A percentile compares a stretch with the other conserved stretches of the same genome.
Evolutionary conservation across 768 basidiomycete genomes (phyloP).

Genomic region (Termitomyces titanicus): DNA sequence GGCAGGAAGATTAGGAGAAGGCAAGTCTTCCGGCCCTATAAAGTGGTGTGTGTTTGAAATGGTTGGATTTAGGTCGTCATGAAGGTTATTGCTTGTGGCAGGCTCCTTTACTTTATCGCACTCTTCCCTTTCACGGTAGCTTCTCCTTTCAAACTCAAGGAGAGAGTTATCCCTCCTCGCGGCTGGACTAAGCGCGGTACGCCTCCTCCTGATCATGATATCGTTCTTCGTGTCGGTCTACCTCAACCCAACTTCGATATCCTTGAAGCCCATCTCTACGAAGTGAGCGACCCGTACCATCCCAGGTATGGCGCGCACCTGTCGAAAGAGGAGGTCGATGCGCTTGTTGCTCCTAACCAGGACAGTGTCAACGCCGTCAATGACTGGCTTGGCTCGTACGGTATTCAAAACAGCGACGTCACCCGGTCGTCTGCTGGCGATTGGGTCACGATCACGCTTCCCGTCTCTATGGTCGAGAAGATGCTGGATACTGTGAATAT

Average conservation of each 20-base stretch:
- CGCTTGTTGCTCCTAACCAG: constrained; percentile 54
- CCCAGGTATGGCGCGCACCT: constrained; percentile 50
- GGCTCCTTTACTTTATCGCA: constrained; percentile 8
- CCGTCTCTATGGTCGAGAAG: constrained; percentile 54
- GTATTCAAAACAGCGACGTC: constrained; percentile 42
- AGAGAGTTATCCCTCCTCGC: constrained; percentile 32
- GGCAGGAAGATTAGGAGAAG: neutral
- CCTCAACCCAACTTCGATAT: constrained; percentile 45
- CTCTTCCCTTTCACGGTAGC: constrained; percentile 3
- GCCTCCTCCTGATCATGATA: constrained; percentile 41
- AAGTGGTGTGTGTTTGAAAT: neutral
- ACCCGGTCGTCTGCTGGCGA: constrained; percentile 57
- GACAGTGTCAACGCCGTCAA: constrained; percentile 52
- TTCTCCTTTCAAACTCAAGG: constrained; percentile 27
- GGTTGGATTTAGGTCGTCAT: neutral
- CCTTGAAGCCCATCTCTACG: constrained; percentile 48
- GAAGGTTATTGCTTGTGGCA: constrained; percentile 1
- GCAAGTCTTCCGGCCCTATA: neutral
- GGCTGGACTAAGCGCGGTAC: constrained; percentile 46
- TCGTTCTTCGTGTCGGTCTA: constrained; percentile 57
- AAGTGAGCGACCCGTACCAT: constrained; percentile 54
- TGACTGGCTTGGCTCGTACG: constrained; percentile 57
- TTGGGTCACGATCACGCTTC: constrained; percentile 62
- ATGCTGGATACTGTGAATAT: constrained; percentile 56
- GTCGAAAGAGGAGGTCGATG: constrained; percentile 64